A percentile compares a stretch with the other conserved stretches of the same genome.
Conservation (phyloP, 768 basidiomycete genomes). For the Fistulinella prunicolor region DNA sequence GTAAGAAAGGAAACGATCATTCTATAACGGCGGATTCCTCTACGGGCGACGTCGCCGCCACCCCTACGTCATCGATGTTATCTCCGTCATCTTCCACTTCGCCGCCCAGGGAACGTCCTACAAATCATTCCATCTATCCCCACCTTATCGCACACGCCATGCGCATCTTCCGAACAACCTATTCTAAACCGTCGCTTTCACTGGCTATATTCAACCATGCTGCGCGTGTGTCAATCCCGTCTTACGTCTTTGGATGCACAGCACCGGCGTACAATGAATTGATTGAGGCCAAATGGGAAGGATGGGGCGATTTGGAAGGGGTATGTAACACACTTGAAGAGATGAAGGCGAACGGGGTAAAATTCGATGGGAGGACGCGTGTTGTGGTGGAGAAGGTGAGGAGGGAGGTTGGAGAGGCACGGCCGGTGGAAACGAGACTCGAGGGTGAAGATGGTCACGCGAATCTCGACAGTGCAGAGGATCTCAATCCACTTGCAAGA, state of each 20-base stretch:
- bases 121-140: constrained; percentile 69
- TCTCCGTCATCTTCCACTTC: neutral
- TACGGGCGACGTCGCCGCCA: neutral
- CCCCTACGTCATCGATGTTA: neutral
- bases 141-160: constrained; percentile 76
- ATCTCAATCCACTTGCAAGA: constrained; percentile 37
- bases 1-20: neutral
- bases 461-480: neutral
- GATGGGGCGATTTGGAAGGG: constrained; percentile 78
- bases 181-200: constrained; percentile 75
- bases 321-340: constrained; percentile 73
- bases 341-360: constrained; percentile 79
- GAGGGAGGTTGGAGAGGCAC: constrained; percentile 56
- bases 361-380: constrained; percentile 57
- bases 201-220: constrained; percentile 82
- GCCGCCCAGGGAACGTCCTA: constrained; percentile 24
- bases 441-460: neutral
- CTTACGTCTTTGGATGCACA: constrained; percentile 88
- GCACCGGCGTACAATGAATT: constrained; percentile 87
- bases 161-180: constrained; percentile 73
- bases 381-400: constrained; percentile 61
- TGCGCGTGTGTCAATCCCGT: constrained; percentile 66
- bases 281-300: constrained; percentile 79
- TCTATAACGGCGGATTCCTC: neutral
- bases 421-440: constrained; percentile 38